These are phyloP conservation scores for Nectriaceae sp. DNA, from an alignment of 2,329 filamentous ascomycete genomes.

Conservation along the genomic window DNA sequence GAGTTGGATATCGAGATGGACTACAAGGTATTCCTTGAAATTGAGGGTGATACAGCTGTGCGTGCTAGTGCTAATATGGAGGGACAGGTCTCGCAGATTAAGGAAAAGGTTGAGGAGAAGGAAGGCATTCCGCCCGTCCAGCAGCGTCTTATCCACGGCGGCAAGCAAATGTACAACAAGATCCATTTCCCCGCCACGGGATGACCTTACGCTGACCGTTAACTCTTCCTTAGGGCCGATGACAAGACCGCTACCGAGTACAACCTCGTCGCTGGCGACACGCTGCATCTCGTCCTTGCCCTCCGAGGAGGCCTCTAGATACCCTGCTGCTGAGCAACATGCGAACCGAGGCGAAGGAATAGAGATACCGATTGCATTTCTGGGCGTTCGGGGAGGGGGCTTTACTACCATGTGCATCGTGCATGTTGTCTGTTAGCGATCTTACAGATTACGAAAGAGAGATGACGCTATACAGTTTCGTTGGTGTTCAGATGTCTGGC, in stretches of 20 bases:
- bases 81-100: constrained; percentile 79
- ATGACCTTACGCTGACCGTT: constrained; percentile 5
- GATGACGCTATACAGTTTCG: too few species aligned
- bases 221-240: constrained; percentile 67
- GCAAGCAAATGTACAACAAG: constrained; percentile 88
- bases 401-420: background rate
- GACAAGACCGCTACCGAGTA: constrained; percentile 94
- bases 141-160: constrained; percentile 92
- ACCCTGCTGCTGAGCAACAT: too few species aligned
- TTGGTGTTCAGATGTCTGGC: too few species aligned
- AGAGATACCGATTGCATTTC: background rate
- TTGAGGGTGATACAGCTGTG: background rate
- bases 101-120: constrained; percentile 99
- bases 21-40: constrained; percentile 71
- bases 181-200: background rate
- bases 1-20: constrained; percentile 94
- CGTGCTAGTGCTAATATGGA: background rate
- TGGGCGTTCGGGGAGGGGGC: background rate
- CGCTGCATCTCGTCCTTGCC: constrained; percentile 92
- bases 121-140: constrained; percentile 97
- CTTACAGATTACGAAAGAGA: too few species aligned
- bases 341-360: background rate
- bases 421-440: background rate
- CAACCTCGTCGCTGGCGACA: constrained; percentile 86
- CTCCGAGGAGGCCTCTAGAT: constrained; percentile 73